Percentiles rank a stretch among this genome's conserved stretches.
Conservation (phyloP, 2,329 filamentous ascomycete genomes). For the Fusarium pseudocircinatum region DNA sequence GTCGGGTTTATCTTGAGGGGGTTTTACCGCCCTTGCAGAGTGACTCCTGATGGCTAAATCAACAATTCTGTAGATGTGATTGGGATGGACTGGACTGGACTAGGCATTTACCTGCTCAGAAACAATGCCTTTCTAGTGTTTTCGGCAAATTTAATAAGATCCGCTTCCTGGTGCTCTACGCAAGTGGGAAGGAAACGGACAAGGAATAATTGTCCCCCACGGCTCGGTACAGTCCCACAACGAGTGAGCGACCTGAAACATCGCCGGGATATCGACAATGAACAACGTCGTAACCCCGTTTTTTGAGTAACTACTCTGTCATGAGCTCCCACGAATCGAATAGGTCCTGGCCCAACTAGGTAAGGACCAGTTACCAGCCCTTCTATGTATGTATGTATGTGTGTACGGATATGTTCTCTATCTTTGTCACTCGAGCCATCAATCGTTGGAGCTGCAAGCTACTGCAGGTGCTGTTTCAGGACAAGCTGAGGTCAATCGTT, state of each 20-base stretch:
- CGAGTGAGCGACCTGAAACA: constrained; percentile 42
- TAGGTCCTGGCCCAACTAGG: background rate
- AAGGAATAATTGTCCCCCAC: constrained; percentile 33
- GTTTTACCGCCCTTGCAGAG: constrained; percentile 17
- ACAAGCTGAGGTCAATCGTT: constrained; percentile 20
- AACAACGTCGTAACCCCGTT: constrained; percentile 12
- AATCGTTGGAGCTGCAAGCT: constrained; percentile 6
- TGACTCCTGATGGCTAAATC: background rate
- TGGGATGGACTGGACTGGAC: background rate
- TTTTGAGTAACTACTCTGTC: constrained; percentile 22
- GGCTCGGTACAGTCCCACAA: constrained; percentile 36
- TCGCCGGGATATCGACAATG: constrained; percentile 33
- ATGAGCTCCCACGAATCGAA: background rate
- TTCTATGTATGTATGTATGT: background rate
- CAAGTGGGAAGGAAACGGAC: constrained; percentile 14
- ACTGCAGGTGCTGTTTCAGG: constrained; percentile 28
- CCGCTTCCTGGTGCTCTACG: background rate
- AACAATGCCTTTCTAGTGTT: background rate
- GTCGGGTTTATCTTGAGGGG: background rate
- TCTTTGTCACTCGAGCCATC: constrained; percentile 2
- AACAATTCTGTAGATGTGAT: background rate
- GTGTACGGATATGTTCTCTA: background rate
- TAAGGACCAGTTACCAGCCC: background rate
- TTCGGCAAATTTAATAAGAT: background rate
- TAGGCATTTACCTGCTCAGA: background rate